Conservation (phyloP, 176 grass and related monocot genomes). For the Pharus latifolius region DNA sequence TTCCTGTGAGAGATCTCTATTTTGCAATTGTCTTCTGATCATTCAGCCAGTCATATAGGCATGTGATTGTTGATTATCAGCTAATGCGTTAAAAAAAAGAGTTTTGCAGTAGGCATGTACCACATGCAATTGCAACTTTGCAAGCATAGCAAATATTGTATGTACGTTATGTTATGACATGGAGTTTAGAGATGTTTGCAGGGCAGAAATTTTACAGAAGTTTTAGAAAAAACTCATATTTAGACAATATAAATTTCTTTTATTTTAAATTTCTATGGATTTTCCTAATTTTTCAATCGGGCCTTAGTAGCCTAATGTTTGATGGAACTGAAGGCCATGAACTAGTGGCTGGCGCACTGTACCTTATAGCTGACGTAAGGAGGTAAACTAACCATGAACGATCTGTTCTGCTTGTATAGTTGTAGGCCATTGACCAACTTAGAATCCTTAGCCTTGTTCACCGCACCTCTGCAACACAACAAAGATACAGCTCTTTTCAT, state of each 20-base stretch:
- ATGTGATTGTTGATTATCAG: background rate
- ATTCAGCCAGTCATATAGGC: background rate
- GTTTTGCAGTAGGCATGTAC: background rate
- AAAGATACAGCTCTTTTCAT: slow-evolving; percentile 10
- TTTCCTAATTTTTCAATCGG: no score
- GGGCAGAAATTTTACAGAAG: no score
- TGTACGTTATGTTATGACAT: background rate
- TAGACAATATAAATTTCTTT: no score
- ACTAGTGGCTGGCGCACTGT: background rate
- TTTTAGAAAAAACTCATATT: no score
- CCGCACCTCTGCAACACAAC: slow-evolving; percentile 24
- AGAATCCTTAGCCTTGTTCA: background rate
- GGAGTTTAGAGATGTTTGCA: no score
- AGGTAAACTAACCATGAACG: slow-evolving; percentile 16
- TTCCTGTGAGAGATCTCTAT: no score
- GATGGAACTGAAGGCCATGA: background rate
- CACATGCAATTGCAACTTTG: background rate
- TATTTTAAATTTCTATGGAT: no score
- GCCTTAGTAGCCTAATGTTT: background rate
- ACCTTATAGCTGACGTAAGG: slow-evolving; percentile 17
- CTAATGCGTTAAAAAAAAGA: background rate
- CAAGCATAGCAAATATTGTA: background rate
- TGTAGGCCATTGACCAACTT: background rate
- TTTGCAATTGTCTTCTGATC: background rate
- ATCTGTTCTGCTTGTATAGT: slow-evolving; percentile 4